Evolutionary conservation across 2,329 filamentous ascomycete genomes (phyloP), one percentile per base, ranked within the genome.

Genomic region (Aspergillus sp.): DNA sequence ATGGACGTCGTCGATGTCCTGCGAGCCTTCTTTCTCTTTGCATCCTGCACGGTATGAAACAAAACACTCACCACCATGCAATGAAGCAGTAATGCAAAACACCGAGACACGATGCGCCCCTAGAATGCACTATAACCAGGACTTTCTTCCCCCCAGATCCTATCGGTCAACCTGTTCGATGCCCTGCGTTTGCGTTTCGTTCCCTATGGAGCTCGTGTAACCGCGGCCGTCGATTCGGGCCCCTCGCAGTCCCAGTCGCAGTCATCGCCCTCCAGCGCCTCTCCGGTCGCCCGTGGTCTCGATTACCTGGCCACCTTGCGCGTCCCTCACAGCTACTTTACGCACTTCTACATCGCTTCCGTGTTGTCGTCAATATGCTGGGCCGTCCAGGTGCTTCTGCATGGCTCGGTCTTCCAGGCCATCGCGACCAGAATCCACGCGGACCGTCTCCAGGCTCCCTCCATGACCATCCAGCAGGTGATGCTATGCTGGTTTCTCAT

Each of bases 311-410:
- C 82, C 31, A 73, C 70, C 34, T 69, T 81, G 59, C 82, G 83
- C 66, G 87, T 97, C 32, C 91, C 93, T 19, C 94, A 97, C 73
- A 82, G 82, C 56, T 97, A 89, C 86, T 97, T 97, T 71, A 81
- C 80, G 41, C 88, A 94, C 62, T 97, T 96, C 74, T 97, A 99
- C 70, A 66, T 88, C 49, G 69, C 85, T 32, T 93, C 89, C 3
- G 74, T 91, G 4, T 66, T 76, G 2, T 85, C 83, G 54, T 92
- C 89, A 0, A 64, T 84, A 4, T 88, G 92, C 69, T 97, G 92
- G 91, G 82, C 79, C 0, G 71, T 73, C 59, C 87, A 92, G 69
- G 81, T 88, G 49, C 58, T 82, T 20, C 72, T 64, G 21, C 70
- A 76, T 54, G 88, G 88, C 1, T 56, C 65, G 1, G 61, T 82